These are phyloP conservation scores for Cardamine occulta DNA, from an alignment of 345 rosid species.

Conservation along the genomic window DNA sequence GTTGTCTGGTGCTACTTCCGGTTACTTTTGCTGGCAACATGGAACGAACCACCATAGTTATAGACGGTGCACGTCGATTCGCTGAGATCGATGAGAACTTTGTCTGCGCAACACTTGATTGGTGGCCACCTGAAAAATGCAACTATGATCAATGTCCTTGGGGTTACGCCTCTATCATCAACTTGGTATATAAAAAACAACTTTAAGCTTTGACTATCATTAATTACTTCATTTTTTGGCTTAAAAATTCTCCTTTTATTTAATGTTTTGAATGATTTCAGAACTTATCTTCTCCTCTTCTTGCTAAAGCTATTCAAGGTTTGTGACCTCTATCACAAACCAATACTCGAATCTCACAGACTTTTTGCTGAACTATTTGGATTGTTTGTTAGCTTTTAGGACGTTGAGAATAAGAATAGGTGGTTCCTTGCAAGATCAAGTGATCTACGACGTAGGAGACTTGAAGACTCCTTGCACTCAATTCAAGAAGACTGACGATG, in stretches of 20 bases:
- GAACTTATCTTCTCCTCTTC: constrained; percentile 82
- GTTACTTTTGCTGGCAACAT: constrained; percentile 48
- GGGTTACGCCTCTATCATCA: constrained; percentile 71
- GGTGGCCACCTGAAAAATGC: constrained; percentile 99
- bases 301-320: constrained; percentile 88
- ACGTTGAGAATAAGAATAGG: constrained; percentile 86
- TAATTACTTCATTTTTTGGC: not conserved
- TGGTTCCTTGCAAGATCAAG: constrained; percentile 97
- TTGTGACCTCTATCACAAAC: constrained; percentile 17
- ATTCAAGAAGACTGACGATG: constrained; percentile 62
- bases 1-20: constrained; percentile 41
- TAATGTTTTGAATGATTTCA: constrained; percentile 44
- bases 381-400: constrained; percentile 62
- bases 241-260: not conserved
- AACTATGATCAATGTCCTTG: constrained; percentile 90
- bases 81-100: constrained; percentile 80
- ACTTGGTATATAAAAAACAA: constrained; percentile 55
- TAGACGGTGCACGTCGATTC: constrained; percentile 57
- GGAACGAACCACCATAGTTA: constrained; percentile 48
- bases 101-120: constrained; percentile 91
- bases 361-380: constrained; percentile 6
- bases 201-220: not conserved
- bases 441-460: constrained; percentile 70
- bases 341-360: not conserved
- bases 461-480: constrained; percentile 70